phyloP scores from a whole-genome alignment of 129 eudicot genomes.

The Scalesia atractyloides region DNA sequence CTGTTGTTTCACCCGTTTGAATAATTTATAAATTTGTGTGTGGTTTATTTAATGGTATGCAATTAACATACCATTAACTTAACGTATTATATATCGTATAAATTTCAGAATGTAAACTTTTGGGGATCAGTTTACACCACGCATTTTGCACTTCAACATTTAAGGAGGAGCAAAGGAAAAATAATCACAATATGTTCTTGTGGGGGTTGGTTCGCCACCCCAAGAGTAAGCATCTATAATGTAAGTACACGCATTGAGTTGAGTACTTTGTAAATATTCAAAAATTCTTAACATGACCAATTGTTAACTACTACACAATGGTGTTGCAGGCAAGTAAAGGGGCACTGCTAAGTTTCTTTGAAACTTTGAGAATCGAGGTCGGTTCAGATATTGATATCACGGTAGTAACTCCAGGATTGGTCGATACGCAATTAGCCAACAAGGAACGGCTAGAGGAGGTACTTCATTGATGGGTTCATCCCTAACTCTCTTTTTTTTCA shows the following conservation, averaged over 20 bases:
- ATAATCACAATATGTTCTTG: constrained; percentile 47
- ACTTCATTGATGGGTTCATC: background rate
- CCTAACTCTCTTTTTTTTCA: background rate
- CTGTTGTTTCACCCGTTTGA: too few relatives aligned
- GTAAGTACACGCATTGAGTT: constrained; percentile 25
- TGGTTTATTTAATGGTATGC: too few relatives aligned
- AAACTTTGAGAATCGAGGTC: constrained; percentile 26
- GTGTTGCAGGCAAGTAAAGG: constrained; percentile 33
- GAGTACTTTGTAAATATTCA: background rate
- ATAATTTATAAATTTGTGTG: too few relatives aligned
- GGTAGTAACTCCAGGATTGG: constrained; percentile 27
- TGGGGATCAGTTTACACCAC: constrained; percentile 66
- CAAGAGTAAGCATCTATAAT: constrained; percentile 48
- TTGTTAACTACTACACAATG: background rate
- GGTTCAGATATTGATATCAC: constrained; percentile 27
- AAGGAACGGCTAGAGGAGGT: constrained; percentile 22
- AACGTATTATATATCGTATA: too few relatives aligned
- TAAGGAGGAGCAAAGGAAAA: constrained; percentile 51
- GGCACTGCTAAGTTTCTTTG: constrained; percentile 34
- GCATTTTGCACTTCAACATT: constrained; percentile 53
- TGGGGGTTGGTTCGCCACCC: constrained; percentile 52
- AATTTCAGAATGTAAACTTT: constrained; percentile 51
- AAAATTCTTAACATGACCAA: background rate
- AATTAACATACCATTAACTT: too few relatives aligned
- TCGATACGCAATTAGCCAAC: constrained; percentile 16